Evolutionary conservation across 2,329 filamentous ascomycete species (phyloP).

Genomic region (Ophiostoma fasciatum): DNA sequence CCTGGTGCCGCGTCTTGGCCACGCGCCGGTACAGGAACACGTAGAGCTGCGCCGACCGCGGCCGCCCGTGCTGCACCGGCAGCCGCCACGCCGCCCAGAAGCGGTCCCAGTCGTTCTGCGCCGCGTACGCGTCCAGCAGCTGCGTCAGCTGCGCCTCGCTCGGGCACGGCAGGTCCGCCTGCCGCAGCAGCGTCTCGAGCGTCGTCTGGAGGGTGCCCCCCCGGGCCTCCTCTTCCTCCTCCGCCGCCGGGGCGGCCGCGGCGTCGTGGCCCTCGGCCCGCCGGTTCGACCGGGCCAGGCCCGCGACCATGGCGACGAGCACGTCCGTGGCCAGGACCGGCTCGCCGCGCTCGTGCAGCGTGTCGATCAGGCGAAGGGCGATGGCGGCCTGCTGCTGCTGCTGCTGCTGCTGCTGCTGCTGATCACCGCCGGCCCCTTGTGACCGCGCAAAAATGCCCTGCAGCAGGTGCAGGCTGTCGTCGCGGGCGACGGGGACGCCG

Average conservation of each 20-base stretch:
- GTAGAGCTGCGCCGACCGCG: constrained; percentile 41
- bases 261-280: not conserved
- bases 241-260: not conserved
- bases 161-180: constrained; percentile 23
- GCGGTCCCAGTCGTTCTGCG: constrained; percentile 32
- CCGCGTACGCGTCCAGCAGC: constrained; percentile 32
- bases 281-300: constrained; percentile 18
- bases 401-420: constrained; percentile 1
- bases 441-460: constrained; percentile 23
- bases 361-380: constrained; percentile 28
- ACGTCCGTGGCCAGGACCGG: constrained; percentile 29
- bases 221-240: not conserved
- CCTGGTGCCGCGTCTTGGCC: constrained; percentile 27
- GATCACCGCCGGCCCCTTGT: too few relatives aligned
- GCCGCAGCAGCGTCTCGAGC: constrained; percentile 29
- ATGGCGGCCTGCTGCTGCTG: constrained; percentile 21
- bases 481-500: constrained; percentile 21
- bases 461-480: constrained; percentile 24
- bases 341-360: constrained; percentile 30
- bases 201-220: constrained; percentile 27
- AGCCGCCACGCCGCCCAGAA: constrained; percentile 49
- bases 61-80: constrained; percentile 31
- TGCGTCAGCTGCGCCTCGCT: constrained; percentile 21
- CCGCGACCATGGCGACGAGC: constrained; percentile 33
- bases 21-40: constrained; percentile 34